Percentiles rank a stretch among this genome's conserved stretches.
Evolutionary conservation across 179 eudicot genomes (phyloP).

Genomic region (Pouteria campechiana): DNA sequence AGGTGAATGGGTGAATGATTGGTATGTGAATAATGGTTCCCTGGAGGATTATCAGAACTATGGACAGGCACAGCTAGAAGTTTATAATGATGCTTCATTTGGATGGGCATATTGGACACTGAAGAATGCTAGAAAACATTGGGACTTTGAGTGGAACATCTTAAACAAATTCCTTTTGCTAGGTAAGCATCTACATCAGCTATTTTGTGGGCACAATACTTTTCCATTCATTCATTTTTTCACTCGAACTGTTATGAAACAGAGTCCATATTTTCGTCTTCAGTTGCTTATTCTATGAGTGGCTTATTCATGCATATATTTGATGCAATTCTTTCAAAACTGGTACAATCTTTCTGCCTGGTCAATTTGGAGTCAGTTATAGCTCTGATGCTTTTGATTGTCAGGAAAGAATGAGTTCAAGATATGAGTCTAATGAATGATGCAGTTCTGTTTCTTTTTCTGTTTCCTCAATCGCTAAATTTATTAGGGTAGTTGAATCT

Average conservation of each 20-base stretch:
- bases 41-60: constrained; percentile 47
- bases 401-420: too few species aligned
- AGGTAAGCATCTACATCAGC: constrained; percentile 15
- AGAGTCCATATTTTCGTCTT: background rate
- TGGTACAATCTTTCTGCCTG: too few species aligned
- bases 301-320: background rate
- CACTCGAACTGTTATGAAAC: background rate
- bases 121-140: constrained; percentile 57
- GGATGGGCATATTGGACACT: constrained; percentile 96
- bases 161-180: constrained; percentile 44
- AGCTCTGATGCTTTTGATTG: too few species aligned
- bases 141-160: constrained; percentile 81
- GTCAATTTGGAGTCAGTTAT: too few species aligned
- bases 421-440: too few species aligned
- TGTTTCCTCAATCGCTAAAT: too few species aligned
- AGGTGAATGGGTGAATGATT: constrained; percentile 90
- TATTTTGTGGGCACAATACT: too few species aligned
- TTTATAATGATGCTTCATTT: constrained; percentile 60
- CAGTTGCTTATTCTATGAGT: background rate
- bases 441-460: too few species aligned
- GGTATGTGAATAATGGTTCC: constrained; percentile 53
- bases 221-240: background rate
- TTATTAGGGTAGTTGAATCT: too few species aligned
- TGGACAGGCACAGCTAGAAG: constrained; percentile 54
- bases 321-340: background rate